Evolutionary conservation across 2,329 filamentous ascomycete species (phyloP), one percentile per base, ranked within the genome.

Genomic region (Uncinocarpus reesii): DNA sequence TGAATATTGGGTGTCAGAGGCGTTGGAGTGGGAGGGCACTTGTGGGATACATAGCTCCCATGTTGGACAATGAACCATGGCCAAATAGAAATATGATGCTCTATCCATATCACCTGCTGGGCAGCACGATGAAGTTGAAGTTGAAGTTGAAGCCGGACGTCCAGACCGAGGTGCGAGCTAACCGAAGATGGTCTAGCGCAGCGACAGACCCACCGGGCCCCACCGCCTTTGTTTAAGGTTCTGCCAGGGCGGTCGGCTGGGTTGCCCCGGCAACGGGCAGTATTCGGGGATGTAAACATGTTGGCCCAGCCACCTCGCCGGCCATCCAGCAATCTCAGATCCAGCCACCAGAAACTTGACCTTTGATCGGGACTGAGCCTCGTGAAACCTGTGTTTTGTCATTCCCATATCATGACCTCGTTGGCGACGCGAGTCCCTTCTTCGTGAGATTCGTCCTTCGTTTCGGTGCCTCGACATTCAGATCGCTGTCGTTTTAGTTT

Each of bases 291-390:
- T 34, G 65, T 69, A 68, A 69, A 69, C 65, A 69, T 52, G 60
- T 63, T 68, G 62, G 63, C 63, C 66, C 66, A 69, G 64, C 65
- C 66, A 65, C 65, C 60, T 15, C n/a, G n/a, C n/a, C n/a, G n/a
- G n/a, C n/a, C n/a, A n/a, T n/a, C n/a, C 32, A 35, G 32, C 32
- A 18, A 16, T 10, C 3, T 16, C 11, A 29, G 26, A 37, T 37
- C 35, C 35, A 37, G 35, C 35, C 35, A 37, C 35, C 35, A 7
- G 16, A 11, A 11, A 34, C 16, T 29, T 11, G 26, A 11, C 26
- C 26, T 6, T 24, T 13, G 21, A 28, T 45, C 26, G 21, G 21
- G 11, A 15, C 29, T 18, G 24, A 18, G 16, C 28, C 7, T 18
- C 16, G 32, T 37, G 42, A 37, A 45, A 45, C 42, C 42, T 37